phyloP scores from a whole-genome alignment of 495 filamentous ascomycete genomes.

The Aspergillus haitiensis region DNA sequence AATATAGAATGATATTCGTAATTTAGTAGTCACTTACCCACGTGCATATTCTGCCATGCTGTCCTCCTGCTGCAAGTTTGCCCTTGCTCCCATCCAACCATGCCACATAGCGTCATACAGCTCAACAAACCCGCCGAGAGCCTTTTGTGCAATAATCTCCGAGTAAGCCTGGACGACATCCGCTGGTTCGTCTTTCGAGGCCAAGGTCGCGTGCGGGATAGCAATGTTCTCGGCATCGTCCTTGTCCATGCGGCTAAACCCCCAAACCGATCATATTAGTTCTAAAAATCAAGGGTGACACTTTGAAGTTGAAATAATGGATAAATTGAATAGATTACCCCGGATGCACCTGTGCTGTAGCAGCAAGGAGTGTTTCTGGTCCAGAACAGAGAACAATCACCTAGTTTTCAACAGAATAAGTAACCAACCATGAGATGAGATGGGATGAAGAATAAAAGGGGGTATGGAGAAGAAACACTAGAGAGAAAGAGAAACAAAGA shows the following conservation, averaged over 20 bases:
- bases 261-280: neutral
- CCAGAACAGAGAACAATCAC: conserved; percentile 45
- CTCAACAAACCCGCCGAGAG: conserved; percentile 45
- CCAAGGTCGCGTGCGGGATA: conserved; percentile 55
- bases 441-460: neutral
- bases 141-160: conserved; percentile 39
- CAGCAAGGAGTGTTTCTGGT: conserved; percentile 44
- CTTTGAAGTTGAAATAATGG: neutral
- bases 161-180: conserved; percentile 43
- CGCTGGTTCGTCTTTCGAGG: conserved; percentile 54
- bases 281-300: neutral
- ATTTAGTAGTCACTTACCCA: conserved; percentile 40
- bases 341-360: conserved; percentile 52
- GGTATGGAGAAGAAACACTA: conserved; percentile 3
- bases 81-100: conserved; percentile 64
- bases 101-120: conserved; percentile 56
- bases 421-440: too few relatives aligned
- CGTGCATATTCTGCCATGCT: conserved; percentile 53
- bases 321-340: conserved; percentile 31
- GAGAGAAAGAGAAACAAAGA: neutral
- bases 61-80: conserved; percentile 51
- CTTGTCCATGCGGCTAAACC: conserved; percentile 35
- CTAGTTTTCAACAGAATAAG: conserved; percentile 21
- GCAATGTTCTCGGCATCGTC: conserved; percentile 47
- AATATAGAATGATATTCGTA: neutral